These are phyloP conservation scores for Epichloe elymi DNA, from an alignment of 2,329 filamentous ascomycete genomes.

Conservation along the genomic window DNA sequence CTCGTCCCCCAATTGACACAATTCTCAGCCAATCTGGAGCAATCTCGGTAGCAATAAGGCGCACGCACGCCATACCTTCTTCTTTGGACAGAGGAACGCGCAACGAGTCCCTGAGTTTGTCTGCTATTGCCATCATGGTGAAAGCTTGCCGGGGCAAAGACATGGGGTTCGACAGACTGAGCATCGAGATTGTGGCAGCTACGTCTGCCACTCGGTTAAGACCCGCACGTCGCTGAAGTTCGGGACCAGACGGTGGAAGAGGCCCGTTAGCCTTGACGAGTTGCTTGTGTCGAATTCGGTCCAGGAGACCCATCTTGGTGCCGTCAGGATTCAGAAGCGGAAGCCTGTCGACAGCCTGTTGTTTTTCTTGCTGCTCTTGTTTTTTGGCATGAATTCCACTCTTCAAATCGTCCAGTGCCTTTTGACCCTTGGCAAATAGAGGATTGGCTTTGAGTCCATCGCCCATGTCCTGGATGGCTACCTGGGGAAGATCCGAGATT, in stretches of 20 bases:
- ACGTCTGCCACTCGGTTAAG: slow-evolving; percentile 57
- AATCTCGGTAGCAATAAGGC: slow-evolving; percentile 39
- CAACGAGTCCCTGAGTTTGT: slow-evolving; percentile 56
- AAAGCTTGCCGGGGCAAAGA: slow-evolving; percentile 49
- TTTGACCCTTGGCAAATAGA: slow-evolving; percentile 51
- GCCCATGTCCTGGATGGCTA: slow-evolving; percentile 20
- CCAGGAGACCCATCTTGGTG: slow-evolving; percentile 54
- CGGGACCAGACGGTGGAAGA: slow-evolving; percentile 40
- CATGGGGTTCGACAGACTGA: slow-evolving; percentile 38
- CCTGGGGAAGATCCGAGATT: slow-evolving; percentile 30
- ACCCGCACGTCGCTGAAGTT: slow-evolving; percentile 49
- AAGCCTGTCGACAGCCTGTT: slow-evolving; percentile 14
- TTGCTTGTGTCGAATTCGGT: slow-evolving; percentile 63
- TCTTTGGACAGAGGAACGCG: slow-evolving; percentile 39
- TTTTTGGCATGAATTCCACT: slow-evolving; percentile 42
- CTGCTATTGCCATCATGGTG: slow-evolving; percentile 47
- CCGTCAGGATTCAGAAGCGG: slow-evolving; percentile 28
- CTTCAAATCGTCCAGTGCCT: slow-evolving; percentile 56
- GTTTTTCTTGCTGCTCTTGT: slow-evolving; percentile 28
- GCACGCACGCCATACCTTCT: slow-evolving; percentile 36
- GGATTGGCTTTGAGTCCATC: slow-evolving; percentile 34
- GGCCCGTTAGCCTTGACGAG: slow-evolving; percentile 41
- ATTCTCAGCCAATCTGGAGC: slow-evolving; percentile 44
- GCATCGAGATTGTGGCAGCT: slow-evolving; percentile 51
- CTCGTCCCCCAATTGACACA: slow-evolving; percentile 36